A percentile compares a stretch with the other conserved stretches of the same genome.
phyloP scores from a whole-genome alignment of 257 asterid species.

The Henckelia pumila region DNA sequence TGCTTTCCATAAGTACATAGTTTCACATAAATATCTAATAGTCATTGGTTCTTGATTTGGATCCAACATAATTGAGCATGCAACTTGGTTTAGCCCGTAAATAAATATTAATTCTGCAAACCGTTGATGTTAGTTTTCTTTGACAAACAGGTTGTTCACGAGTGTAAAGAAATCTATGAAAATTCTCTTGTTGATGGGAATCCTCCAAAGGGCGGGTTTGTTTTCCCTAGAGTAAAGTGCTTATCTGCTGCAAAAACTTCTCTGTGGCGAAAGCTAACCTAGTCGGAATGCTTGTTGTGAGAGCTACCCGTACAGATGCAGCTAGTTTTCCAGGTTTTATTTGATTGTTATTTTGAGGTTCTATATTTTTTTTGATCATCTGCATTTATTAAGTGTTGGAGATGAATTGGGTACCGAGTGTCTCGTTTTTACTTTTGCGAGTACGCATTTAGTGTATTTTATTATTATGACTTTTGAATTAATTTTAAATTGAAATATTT shows the following conservation, averaged over 20 bases:
- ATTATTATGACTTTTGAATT: no score
- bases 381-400: no score
- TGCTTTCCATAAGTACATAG: neutral
- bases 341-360: no score
- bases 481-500: no score
- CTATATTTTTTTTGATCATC: no score
- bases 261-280: slow-evolving; percentile 83
- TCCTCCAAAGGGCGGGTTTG: slow-evolving; percentile 88
- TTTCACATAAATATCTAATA: neutral
- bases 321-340: no score
- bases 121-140: slow-evolving; percentile 9
- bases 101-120: neutral
- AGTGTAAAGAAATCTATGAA: slow-evolving; percentile 85
- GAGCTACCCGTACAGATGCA: no score
- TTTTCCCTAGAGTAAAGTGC: slow-evolving; percentile 82
- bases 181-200: slow-evolving; percentile 77
- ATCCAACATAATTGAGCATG: neutral
- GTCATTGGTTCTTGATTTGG: neutral
- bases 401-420: no score
- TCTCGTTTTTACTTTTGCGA: no score
- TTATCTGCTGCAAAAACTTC: slow-evolving; percentile 52
- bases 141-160: slow-evolving; percentile 74
- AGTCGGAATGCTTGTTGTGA: slow-evolving; percentile 16
- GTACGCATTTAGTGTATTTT: no score
- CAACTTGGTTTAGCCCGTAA: neutral